Conservation (phyloP, 1,139 yeast genomes). For the Yamadazyma aaseri region DNA sequence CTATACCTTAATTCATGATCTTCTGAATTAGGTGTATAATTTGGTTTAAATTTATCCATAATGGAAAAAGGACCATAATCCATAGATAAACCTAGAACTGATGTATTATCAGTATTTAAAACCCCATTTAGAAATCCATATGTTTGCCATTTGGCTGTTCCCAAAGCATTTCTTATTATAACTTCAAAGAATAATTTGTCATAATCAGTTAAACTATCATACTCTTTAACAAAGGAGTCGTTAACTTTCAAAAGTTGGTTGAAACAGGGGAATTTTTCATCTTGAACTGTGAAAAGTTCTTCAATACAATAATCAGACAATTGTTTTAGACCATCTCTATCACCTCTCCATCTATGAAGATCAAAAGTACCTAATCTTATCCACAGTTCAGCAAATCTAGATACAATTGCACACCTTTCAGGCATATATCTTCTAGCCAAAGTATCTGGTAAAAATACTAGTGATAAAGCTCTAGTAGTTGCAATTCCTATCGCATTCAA, state of each 20-base stretch:
- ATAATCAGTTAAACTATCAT: constrained; percentile 50
- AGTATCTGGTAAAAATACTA: constrained; percentile 71
- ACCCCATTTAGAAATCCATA: constrained; percentile 95
- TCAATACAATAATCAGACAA: constrained; percentile 74
- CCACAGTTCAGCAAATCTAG: constrained; percentile 87
- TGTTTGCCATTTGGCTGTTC: constrained; percentile 85
- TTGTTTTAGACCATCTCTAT: constrained; percentile 57
- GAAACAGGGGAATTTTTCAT: constrained; percentile 36
- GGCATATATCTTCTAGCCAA: constrained; percentile 68
- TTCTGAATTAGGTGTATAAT: constrained; percentile 87
- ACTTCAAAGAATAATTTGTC: constrained; percentile 72
- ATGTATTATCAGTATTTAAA: constrained; percentile 89
- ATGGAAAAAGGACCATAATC: constrained; percentile 96
- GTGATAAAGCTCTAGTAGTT: constrained; percentile 75
- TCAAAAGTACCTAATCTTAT: constrained; percentile 89
- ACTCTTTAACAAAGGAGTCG: constrained; percentile 21
- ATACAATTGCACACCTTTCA: constrained; percentile 83
- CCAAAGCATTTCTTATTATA: constrained; percentile 66
- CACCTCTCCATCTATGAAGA: constrained; percentile 71
- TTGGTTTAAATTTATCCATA: constrained; percentile 78
- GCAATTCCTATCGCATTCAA: constrained; percentile 83
- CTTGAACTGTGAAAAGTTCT: constrained; percentile 50
- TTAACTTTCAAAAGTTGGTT: constrained; percentile 16
- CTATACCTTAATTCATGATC: constrained; percentile 73
- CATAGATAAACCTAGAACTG: constrained; percentile 78